phyloP scores from a whole-genome alignment of 805 yeast species.

The Ascoidea rubescens region DNA sequence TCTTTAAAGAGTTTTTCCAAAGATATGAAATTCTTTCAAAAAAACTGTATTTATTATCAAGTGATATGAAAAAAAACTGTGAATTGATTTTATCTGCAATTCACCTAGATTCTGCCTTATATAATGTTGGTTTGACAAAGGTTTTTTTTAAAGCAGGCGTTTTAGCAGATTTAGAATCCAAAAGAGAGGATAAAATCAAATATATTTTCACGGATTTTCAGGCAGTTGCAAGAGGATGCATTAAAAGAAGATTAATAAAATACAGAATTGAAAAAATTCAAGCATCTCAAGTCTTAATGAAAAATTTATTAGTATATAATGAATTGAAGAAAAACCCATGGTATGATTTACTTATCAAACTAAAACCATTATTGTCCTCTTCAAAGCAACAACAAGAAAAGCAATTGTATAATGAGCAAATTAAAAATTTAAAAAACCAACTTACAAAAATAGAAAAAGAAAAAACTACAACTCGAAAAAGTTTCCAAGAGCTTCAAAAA shows the following conservation, averaged over 20 bases:
- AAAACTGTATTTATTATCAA: slow-evolving; percentile 24
- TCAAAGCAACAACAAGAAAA: slow-evolving; percentile 45
- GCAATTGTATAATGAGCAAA: slow-evolving; percentile 33
- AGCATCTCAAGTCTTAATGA: slow-evolving; percentile 56
- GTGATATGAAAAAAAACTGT: slow-evolving; percentile 50
- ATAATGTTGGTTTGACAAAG: slow-evolving; percentile 86
- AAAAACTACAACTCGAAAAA: slow-evolving; percentile 16
- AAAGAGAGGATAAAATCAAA: slow-evolving; percentile 52
- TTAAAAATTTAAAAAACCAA: slow-evolving; percentile 35
- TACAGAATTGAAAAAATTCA: slow-evolving; percentile 42
- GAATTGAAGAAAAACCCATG: slow-evolving; percentile 48
- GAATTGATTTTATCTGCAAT: slow-evolving; percentile 53
- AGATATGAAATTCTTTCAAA: slow-evolving; percentile 62
- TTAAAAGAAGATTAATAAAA: slow-evolving; percentile 34
- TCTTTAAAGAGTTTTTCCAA: slow-evolving; percentile 63
- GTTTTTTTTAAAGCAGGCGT: slow-evolving; percentile 95
- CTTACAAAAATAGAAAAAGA: slow-evolving; percentile 23
- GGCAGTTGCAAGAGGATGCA: slow-evolving; percentile 48
- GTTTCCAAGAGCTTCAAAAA: slow-evolving; percentile 15
- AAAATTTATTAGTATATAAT: slow-evolving; percentile 41
- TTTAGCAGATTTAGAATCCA: slow-evolving; percentile 76
- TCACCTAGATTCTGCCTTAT: slow-evolving; percentile 58
- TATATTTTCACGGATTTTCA: slow-evolving; percentile 47
- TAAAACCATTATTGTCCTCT: slow-evolving; percentile 66
- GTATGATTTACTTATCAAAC: slow-evolving; percentile 56